These are phyloP conservation scores for Starmerella bacillaris DNA, from an alignment of 805 yeast genomes.

Conservation along the genomic window DNA sequence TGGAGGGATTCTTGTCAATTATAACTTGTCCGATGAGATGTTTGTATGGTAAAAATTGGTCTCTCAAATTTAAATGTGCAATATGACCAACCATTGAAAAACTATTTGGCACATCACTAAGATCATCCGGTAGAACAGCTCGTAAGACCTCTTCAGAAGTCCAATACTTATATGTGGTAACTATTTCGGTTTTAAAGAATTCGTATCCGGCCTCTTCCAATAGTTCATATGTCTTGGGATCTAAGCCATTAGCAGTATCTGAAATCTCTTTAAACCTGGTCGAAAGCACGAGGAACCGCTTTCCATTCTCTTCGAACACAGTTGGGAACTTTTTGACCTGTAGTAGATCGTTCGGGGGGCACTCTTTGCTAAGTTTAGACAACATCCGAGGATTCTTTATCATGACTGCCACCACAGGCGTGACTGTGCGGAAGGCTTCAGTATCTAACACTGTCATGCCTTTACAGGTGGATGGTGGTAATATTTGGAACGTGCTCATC, in stretches of 20 bases:
- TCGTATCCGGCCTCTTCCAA: slow-evolving; percentile 32
- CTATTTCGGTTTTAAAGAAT: slow-evolving; percentile 36
- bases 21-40: slow-evolving; percentile 73
- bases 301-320: slow-evolving; percentile 12
- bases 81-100: slow-evolving; percentile 89
- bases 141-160: slow-evolving; percentile 68
- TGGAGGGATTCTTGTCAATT: slow-evolving; percentile 57
- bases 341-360: slow-evolving; percentile 39
- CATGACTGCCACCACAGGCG: slow-evolving; percentile 47
- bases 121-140: slow-evolving; percentile 56
- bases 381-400: slow-evolving; percentile 49
- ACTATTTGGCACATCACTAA: slow-evolving; percentile 70
- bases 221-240: slow-evolving; percentile 28
- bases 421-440: slow-evolving; percentile 37
- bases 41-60: slow-evolving; percentile 70
- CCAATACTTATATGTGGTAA: slow-evolving; percentile 66
- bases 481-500: too few relatives aligned
- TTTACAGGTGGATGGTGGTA: slow-evolving; percentile 48
- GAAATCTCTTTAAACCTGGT: slow-evolving; percentile 24
- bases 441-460: slow-evolving; percentile 51
- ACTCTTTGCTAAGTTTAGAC: slow-evolving; percentile 41
- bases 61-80: slow-evolving; percentile 76
- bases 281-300: slow-evolving; percentile 43
- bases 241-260: slow-evolving; percentile 23
- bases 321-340: slow-evolving; percentile 35